Evolutionary conservation across 257 asterid genomes (phyloP).

Genomic region (Solanum chilense): DNA sequence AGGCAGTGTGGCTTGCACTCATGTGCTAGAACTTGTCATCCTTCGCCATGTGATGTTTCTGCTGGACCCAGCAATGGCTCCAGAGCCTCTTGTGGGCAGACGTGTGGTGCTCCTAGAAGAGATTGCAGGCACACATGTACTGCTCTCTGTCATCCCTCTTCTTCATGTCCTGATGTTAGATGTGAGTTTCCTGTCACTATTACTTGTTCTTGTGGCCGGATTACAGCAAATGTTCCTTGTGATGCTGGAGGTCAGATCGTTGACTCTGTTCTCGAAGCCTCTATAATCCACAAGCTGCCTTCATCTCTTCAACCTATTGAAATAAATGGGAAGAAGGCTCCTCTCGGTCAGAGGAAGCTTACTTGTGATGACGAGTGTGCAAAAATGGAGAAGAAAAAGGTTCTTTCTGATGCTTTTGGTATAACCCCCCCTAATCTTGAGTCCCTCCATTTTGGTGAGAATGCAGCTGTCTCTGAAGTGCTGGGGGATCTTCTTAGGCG

Average conservation of each 20-base stretch:
- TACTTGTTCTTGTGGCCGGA: slow-evolving; percentile 79
- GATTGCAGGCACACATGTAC: slow-evolving; percentile 91
- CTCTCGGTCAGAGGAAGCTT: slow-evolving; percentile 86
- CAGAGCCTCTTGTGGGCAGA: slow-evolving; percentile 74
- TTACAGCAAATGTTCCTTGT: slow-evolving; percentile 77
- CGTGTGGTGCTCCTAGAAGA: slow-evolving; percentile 95
- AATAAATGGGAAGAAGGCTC: slow-evolving; percentile 49
- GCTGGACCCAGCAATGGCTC: slow-evolving; percentile 20
- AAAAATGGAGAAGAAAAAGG: slow-evolving; percentile 74
- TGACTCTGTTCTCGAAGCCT: slow-evolving; percentile 59
- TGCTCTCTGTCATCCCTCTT: slow-evolving; percentile 75
- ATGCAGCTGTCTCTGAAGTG: slow-evolving; percentile 65
- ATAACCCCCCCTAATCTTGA: slow-evolving; percentile 51
- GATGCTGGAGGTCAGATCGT: slow-evolving; percentile 60
- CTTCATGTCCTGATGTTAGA: slow-evolving; percentile 71
- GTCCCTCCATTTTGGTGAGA: slow-evolving; percentile 84
- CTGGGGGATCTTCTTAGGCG: slow-evolving; percentile 83
- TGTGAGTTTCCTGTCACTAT: slow-evolving; percentile 84
- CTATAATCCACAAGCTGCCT: slow-evolving; percentile 61
- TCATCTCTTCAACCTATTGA: slow-evolving; percentile 62
- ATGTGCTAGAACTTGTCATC: slow-evolving; percentile 86
- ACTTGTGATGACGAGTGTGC: slow-evolving; percentile 86
- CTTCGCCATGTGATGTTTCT: slow-evolving; percentile 64
- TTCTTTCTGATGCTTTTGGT: slow-evolving; percentile 93
- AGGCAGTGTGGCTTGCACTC: slow-evolving; percentile 97